Evolutionary conservation across 371 early-diverging fungal species (phyloP).

Genomic region (Apophysomyces variabilis): DNA sequence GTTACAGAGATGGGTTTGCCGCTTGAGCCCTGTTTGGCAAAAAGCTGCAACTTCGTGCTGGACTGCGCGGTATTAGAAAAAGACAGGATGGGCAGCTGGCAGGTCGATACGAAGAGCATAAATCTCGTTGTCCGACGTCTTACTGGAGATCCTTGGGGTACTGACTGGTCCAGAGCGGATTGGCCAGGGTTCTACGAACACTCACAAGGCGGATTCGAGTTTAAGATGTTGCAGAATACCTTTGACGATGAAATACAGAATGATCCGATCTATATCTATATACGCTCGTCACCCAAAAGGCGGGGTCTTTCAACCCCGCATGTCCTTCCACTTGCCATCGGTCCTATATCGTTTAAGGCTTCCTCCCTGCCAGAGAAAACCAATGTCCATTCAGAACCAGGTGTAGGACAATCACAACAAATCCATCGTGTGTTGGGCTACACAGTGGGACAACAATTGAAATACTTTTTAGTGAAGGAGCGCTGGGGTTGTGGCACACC

Average conservation of each 20-base stretch:
- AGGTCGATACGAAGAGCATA: not conserved
- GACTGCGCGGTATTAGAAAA: slow-evolving; percentile 3
- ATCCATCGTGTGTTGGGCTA: not conserved
- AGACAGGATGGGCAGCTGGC: not conserved
- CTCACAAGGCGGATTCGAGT: not conserved
- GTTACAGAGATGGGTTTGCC: not conserved
- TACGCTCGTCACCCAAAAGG: not conserved
- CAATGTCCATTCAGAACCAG: not conserved
- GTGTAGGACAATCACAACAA: not conserved
- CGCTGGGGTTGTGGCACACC: slow-evolving; percentile 55
- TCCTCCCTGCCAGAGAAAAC: not conserved
- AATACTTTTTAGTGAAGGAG: slow-evolving; percentile 51
- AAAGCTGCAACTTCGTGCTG: not conserved
- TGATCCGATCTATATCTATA: not conserved
- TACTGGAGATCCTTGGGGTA: not conserved
- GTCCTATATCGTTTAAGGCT: not conserved
- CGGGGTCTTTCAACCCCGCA: not conserved
- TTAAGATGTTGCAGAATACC: not conserved
- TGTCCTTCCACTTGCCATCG: not conserved
- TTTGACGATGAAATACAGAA: not conserved
- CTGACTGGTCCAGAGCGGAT: not conserved
- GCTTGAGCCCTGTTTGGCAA: not conserved
- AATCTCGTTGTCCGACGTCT: not conserved
- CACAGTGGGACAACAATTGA: not conserved
- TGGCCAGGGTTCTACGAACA: not conserved